Percentiles rank a stretch among this genome's conserved stretches.
Conservation (phyloP, 306 rosid species). For the Inga laurina region DNA sequence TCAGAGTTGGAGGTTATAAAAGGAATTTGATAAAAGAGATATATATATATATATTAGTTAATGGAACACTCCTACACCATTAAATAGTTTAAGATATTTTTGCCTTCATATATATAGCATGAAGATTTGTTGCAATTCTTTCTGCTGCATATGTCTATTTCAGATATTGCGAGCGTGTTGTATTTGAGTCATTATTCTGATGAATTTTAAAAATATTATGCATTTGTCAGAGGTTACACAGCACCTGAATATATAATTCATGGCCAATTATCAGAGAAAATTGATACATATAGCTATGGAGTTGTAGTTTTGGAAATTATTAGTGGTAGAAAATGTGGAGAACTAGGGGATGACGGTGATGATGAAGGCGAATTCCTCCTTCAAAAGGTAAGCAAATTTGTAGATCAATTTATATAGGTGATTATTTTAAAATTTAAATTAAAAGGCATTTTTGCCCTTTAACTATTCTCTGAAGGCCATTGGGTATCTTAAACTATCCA, state of each 20-base stretch:
- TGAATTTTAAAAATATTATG: neutral
- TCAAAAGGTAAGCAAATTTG: neutral
- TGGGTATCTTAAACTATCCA: too few relatives aligned
- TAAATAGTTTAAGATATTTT: too few relatives aligned
- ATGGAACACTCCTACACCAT: neutral
- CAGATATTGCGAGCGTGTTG: neutral
- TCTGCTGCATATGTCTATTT: neutral
- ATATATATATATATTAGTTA: neutral
- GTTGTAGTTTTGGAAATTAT: neutral
- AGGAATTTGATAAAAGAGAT: too few relatives aligned
- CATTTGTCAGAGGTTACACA: neutral
- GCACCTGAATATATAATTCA: neutral
- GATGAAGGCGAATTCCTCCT: neutral
- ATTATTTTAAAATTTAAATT: neutral
- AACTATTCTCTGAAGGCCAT: too few relatives aligned
- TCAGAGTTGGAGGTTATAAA: neutral
- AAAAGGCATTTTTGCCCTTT: too few relatives aligned
- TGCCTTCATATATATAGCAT: neutral
- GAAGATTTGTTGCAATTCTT: neutral
- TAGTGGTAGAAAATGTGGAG: neutral
- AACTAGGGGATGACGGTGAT: neutral
- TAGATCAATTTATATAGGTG: neutral
- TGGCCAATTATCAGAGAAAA: neutral
- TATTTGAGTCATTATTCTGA: too few relatives aligned
- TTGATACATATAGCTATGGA: neutral